Conservation (phyloP, 2,329 filamentous ascomycete genomes). For the Colletotrichum filicis region DNA sequence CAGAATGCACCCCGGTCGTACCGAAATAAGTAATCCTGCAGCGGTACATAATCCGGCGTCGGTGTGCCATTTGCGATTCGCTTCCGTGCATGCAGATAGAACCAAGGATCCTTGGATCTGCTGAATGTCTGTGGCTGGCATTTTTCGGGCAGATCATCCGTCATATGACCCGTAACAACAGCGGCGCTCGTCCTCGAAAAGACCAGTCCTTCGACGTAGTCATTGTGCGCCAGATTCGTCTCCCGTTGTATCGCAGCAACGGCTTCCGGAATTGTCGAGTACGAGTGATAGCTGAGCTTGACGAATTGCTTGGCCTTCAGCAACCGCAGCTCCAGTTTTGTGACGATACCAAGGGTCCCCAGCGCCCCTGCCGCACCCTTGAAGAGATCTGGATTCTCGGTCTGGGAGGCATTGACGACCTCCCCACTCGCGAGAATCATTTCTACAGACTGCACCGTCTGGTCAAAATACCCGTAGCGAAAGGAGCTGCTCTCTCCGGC, state of each 20-base stretch:
- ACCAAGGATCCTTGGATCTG: conserved; percentile 75
- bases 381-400: conserved; percentile 69
- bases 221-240: conserved; percentile 52
- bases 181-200: conserved; percentile 66
- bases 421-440: conserved; percentile 73
- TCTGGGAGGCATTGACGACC: conserved; percentile 63
- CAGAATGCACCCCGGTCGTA: conserved; percentile 79
- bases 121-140: conserved; percentile 59
- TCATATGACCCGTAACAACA: conserved; percentile 69
- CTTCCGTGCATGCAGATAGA: conserved; percentile 71
- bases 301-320: conserved; percentile 66
- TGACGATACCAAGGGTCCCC: conserved; percentile 75
- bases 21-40: conserved; percentile 76
- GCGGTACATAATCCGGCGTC: conserved; percentile 65
- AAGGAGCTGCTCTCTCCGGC: conserved; percentile 77
- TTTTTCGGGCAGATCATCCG: conserved; percentile 54
- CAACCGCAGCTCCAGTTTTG: conserved; percentile 70
- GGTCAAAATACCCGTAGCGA: conserved; percentile 73
- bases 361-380: conserved; percentile 73
- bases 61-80: conserved; percentile 38
- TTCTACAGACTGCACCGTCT: conserved; percentile 70
- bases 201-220: conserved; percentile 78
- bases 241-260: conserved; percentile 57
- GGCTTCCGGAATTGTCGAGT: conserved; percentile 50
- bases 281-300: conserved; percentile 65